These are phyloP conservation scores for Amanita rimosa DNA, from an alignment of 768 basidiomycete genomes.

Conservation along the genomic window DNA sequence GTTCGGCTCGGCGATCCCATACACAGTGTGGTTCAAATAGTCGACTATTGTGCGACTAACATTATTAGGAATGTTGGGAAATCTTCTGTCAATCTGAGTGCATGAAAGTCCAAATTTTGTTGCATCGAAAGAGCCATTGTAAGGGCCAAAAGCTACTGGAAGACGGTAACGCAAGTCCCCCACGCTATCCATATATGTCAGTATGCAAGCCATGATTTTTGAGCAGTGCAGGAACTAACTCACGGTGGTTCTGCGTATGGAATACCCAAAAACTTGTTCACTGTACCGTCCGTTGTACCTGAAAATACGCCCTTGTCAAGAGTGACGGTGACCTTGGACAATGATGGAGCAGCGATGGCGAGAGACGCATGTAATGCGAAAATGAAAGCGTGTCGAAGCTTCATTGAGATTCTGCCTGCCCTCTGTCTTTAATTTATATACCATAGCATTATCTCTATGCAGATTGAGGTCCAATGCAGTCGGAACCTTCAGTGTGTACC, in stretches of 20 bases:
- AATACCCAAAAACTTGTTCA: constrained; percentile 23
- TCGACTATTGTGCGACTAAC: too few relatives aligned
- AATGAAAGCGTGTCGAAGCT: neutral
- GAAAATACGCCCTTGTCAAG: constrained; percentile 21
- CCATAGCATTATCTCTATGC: too few relatives aligned
- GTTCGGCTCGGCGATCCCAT: too few relatives aligned
- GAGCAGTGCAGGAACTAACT: constrained; percentile 3
- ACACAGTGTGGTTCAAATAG: too few relatives aligned
- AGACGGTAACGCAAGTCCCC: constrained; percentile 23
- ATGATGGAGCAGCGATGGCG: neutral
- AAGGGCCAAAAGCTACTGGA: constrained; percentile 18
- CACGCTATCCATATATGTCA: constrained; percentile 11
- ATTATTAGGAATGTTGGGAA: too few relatives aligned
- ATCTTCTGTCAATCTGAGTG: constrained; percentile 16
- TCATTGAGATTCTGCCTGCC: neutral
- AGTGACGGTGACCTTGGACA: constrained; percentile 8
- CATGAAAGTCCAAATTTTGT: constrained; percentile 26
- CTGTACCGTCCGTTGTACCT: constrained; percentile 14
- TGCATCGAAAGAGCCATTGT: constrained; percentile 23
- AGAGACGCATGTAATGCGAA: neutral
- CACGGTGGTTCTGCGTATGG: constrained; percentile 29
- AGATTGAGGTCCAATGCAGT: too few relatives aligned
- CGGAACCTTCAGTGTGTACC: too few relatives aligned
- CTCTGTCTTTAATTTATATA: too few relatives aligned
- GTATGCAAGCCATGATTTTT: neutral